phyloP scores from a whole-genome alignment of 2,329 filamentous ascomycete genomes.

The Alternaria triticina region DNA sequence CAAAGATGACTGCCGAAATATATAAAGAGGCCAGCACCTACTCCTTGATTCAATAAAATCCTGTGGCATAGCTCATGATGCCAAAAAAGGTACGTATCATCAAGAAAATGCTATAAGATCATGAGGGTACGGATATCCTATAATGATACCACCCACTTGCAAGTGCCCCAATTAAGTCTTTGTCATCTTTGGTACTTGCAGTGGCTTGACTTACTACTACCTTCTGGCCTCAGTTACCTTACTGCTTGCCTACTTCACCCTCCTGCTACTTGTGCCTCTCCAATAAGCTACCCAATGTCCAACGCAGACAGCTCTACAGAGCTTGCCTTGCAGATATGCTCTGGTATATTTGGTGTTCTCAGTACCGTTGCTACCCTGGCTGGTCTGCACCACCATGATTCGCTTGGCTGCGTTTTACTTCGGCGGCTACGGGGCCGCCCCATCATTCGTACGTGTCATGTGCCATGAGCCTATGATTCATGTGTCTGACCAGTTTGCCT shows the following conservation, averaged over 20 bases:
- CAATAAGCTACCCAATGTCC: neutral
- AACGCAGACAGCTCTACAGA: neutral
- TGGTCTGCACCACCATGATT: conserved; percentile 17
- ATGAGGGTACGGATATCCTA: neutral
- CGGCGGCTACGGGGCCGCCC: neutral
- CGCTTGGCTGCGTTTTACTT: conserved; percentile 14
- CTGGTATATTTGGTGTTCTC: conserved; percentile 13
- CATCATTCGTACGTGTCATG: neutral
- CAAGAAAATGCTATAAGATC: neutral
- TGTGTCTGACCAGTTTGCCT: neutral
- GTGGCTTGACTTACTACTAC: neutral
- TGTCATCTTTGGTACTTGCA: neutral
- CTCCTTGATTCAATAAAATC: too few species aligned
- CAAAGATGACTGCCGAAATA: too few species aligned
- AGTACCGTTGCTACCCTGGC: conserved; percentile 13
- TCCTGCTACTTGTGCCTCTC: neutral
- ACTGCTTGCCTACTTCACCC: neutral
- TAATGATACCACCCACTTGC: neutral
- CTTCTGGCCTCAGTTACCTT: neutral
- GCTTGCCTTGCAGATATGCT: conserved; percentile 14
- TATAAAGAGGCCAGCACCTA: too few species aligned
- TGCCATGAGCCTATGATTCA: neutral
- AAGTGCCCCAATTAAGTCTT: neutral
- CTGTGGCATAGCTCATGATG: too few species aligned
- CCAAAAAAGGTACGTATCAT: neutral